A percentile compares a stretch with the other conserved stretches of the same genome.
Evolutionary conservation across 2,329 filamentous ascomycete genomes (phyloP).

Genomic region (Colletotrichum scovillei): DNA sequence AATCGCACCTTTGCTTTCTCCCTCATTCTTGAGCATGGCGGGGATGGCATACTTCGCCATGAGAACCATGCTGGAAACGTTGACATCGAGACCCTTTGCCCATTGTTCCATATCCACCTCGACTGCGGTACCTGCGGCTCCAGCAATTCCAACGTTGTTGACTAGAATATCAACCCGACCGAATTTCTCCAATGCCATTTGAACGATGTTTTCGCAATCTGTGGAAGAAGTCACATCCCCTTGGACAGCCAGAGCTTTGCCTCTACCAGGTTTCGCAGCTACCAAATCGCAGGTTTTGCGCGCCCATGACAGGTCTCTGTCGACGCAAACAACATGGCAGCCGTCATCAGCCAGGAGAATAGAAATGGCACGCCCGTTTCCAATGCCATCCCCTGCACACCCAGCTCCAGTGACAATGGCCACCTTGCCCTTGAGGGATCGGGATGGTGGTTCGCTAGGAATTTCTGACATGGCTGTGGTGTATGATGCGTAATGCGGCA

Average conservation of each 20-base stretch:
- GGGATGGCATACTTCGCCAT: conserved; percentile 36
- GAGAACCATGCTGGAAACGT: conserved; percentile 37
- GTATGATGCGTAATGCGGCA: not conserved
- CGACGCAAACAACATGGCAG: conserved; percentile 68
- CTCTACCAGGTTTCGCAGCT: conserved; percentile 47
- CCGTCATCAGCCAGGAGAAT: conserved; percentile 70
- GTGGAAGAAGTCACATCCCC: conserved; percentile 65
- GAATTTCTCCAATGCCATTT: conserved; percentile 57
- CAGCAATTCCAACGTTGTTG: conserved; percentile 73
- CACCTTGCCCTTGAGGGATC: conserved; percentile 41
- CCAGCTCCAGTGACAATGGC: conserved; percentile 72
- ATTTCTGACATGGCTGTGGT: conserved; percentile 1
- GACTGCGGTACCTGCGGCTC: conserved; percentile 68
- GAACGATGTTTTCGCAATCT: conserved; percentile 60
- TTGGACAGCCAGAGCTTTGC: conserved; percentile 53
- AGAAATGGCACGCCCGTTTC: conserved; percentile 68
- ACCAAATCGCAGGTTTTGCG: conserved; percentile 66
- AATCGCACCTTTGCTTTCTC: conserved; percentile 60
- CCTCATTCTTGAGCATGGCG: conserved; percentile 54
- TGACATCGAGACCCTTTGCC: conserved; percentile 62
- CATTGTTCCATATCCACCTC: conserved; percentile 70
- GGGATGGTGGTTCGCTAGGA: conserved; percentile 37
- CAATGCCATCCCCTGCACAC: conserved; percentile 65
- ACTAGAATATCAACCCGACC: conserved; percentile 71
- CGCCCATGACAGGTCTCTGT: conserved; percentile 61